phyloP scores from a whole-genome alignment of 192 early-diverging fungal species.

The Coemansia erecta region DNA sequence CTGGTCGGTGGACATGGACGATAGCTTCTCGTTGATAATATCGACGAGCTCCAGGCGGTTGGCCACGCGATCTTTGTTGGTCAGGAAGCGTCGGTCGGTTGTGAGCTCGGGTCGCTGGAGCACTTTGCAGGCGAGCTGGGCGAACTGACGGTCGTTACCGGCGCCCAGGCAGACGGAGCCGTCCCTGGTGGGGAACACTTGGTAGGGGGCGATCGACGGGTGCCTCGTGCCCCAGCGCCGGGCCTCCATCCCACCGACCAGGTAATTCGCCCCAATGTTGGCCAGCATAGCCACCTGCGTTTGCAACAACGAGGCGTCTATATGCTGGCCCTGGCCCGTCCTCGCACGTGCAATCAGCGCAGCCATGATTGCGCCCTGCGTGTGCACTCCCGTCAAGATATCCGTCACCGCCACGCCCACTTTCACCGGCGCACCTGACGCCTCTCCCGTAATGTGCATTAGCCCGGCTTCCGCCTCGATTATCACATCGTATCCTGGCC shows the following conservation, averaged over 20 bases:
- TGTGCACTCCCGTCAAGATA: constrained; percentile 77
- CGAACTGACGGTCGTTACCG: constrained; percentile 86
- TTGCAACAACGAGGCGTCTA: constrained; percentile 88
- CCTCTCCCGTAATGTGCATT: constrained; percentile 96
- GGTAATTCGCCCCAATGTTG: constrained; percentile 86
- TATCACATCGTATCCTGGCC: constrained; percentile 89
- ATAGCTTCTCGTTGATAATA: constrained; percentile 57
- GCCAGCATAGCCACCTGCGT: constrained; percentile 83
- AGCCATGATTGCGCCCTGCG: constrained; percentile 88
- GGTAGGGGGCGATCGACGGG: constrained; percentile 91
- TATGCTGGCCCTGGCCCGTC: constrained; percentile 74
- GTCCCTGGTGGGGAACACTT: constrained; percentile 75
- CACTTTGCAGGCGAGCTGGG: constrained; percentile 60
- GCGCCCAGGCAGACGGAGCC: constrained; percentile 85
- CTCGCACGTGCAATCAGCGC: constrained; percentile 67
- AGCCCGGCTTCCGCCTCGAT: constrained; percentile 87
- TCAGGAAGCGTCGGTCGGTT: constrained; percentile 55
- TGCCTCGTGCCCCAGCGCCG: constrained; percentile 85
- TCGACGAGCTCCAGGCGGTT: constrained; percentile 65
- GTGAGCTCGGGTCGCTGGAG: constrained; percentile 52
- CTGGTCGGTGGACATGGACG: constrained; percentile 51
- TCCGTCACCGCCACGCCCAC: constrained; percentile 96
- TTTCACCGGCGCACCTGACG: constrained; percentile 80
- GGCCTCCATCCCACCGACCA: constrained; percentile 80
- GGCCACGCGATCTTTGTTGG: constrained; percentile 72